These are phyloP conservation scores for Nitzschia sp. DNA, from an alignment of 108 stramenopile genomes.

Conservation along the genomic window DNA sequence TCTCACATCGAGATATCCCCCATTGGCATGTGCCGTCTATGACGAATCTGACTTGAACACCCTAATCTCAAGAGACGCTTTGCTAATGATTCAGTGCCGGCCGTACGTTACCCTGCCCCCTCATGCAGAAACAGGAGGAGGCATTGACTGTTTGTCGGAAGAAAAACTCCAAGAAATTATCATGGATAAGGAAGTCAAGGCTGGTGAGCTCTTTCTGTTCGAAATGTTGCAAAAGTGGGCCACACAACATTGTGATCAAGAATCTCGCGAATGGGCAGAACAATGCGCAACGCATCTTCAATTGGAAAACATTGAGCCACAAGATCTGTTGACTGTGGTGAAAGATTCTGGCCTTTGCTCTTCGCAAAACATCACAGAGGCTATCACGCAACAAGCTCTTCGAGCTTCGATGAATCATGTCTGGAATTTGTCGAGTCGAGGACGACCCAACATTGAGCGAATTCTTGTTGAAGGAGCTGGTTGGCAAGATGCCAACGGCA, in stretches of 20 bases:
- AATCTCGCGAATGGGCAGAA: constrained; percentile 22
- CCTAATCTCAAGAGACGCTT: constrained; percentile 18
- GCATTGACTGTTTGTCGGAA: constrained; percentile 53
- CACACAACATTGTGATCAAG: constrained; percentile 17
- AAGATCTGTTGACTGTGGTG: constrained; percentile 44
- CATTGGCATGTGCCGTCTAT: constrained; percentile 64
- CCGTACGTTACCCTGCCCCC: constrained; percentile 46
- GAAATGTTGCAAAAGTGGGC: constrained; percentile 58
- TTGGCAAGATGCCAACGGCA: constrained; percentile 44
- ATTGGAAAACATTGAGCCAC: constrained; percentile 54
- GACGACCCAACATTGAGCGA: constrained; percentile 44
- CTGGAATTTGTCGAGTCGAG: constrained; percentile 32
- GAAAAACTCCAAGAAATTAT: constrained; percentile 40
- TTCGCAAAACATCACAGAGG: constrained; percentile 33
- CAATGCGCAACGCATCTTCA: constrained; percentile 37
- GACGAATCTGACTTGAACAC: constrained; percentile 47
- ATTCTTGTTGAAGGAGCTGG: constrained; percentile 68
- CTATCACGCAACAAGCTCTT: constrained; percentile 41
- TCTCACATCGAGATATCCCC: constrained; percentile 44
- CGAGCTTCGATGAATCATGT: constrained; percentile 41
- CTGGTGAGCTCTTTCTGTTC: constrained; percentile 65
- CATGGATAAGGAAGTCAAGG: constrained; percentile 50
- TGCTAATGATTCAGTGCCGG: constrained; percentile 37
- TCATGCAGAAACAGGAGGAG: constrained; percentile 47
- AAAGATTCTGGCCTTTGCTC: constrained; percentile 47